Conservation (phyloP, 2,329 filamentous ascomycete genomes). For the Ophiostoma angusticollis region DNA sequence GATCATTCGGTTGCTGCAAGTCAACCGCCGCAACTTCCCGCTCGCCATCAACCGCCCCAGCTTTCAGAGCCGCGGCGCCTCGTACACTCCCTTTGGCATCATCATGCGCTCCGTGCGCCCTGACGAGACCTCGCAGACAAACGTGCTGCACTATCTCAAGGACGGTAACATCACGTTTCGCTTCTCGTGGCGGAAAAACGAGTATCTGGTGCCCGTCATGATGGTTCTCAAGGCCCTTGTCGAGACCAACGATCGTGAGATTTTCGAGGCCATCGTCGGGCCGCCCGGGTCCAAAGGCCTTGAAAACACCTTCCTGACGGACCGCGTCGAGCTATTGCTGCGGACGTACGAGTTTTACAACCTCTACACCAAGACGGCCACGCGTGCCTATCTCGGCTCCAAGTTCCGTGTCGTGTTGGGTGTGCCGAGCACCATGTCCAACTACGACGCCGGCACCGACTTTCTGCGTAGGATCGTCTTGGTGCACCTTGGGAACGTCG, state of each 20-base stretch:
- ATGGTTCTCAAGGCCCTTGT: constrained; percentile 94
- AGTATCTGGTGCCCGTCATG: constrained; percentile 89
- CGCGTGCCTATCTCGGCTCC: constrained; percentile 72
- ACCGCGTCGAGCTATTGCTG: constrained; percentile 82
- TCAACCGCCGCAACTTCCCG: constrained; percentile 85
- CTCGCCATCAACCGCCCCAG: constrained; percentile 87
- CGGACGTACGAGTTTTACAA: constrained; percentile 88
- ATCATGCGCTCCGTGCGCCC: constrained; percentile 84
- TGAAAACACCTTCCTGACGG: constrained; percentile 84
- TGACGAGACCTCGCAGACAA: constrained; percentile 97
- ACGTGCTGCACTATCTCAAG: constrained; percentile 87
- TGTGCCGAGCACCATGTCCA: constrained; percentile 68
- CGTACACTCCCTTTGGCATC: constrained; percentile 83
- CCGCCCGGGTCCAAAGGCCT: constrained; percentile 61
- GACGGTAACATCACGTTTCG: constrained; percentile 95
- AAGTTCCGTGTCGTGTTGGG: constrained; percentile 85
- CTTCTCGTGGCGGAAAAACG: constrained; percentile 95
- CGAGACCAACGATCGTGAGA: constrained; percentile 92
- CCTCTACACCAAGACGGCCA: constrained; percentile 69
- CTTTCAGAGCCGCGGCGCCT: constrained; percentile 73
- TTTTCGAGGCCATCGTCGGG: constrained; percentile 88
- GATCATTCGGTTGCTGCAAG: constrained; percentile 80
- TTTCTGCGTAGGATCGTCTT: constrained; percentile 83
- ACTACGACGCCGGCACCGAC: constrained; percentile 82
- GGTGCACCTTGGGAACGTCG: constrained; percentile 75